Base-by-base conservation (phyloP, 495 filamentous ascomycete species). In the Penicillium taxi region DNA sequence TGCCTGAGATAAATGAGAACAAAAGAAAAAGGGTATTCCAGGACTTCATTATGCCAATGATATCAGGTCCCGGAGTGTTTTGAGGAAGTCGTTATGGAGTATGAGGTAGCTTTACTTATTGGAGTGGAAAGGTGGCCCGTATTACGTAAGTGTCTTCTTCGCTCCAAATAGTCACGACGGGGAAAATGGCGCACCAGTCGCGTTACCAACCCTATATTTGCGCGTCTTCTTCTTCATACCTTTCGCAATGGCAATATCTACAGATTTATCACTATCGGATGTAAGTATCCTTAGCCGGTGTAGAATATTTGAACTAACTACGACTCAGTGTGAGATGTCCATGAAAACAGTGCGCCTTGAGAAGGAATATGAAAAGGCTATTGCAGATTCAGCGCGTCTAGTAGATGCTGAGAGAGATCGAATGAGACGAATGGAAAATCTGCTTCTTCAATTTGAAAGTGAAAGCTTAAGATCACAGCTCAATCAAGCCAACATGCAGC, bases 391-490 rank as follows among this genome's bases (percentile, higher is more conserved):
- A 14, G 66, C 80, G 26, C 52, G 77, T 9, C 51, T 89, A 26
- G 56, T 74, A 34, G 80, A 82, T 53, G 68, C 80, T 24, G 88
- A 95, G 55, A 73, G 72, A 35, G 64, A 69, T 16, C 76, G 88
- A 7, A 63, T 75, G 41, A 49, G 80, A 25, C 73, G 76, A 32
- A 63, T 90, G 43, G 74, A 82, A 29, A 64, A 78, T 31, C 55
- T 87, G 12, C 48, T 90, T 22, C 65, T 84, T 19, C 71, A 81
- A 35, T 77, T 86, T 41, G 83, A 94, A 37, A 81, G 81, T 42
- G 77, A 84, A 32, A 61, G 67, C 11, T 56, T 82, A 27, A 75
- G 79, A 37, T 67, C 70, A 19, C 71, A 79, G 45, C 59, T 93
- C 17, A 56, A 67, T 13, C 62, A 78, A 35, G 64, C 67, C 32